A percentile compares a stretch with the other conserved stretches of the same genome.
These are phyloP conservation scores for Lactuca saligna DNA, from an alignment of 129 eudicot species.

Conservation along the genomic window DNA sequence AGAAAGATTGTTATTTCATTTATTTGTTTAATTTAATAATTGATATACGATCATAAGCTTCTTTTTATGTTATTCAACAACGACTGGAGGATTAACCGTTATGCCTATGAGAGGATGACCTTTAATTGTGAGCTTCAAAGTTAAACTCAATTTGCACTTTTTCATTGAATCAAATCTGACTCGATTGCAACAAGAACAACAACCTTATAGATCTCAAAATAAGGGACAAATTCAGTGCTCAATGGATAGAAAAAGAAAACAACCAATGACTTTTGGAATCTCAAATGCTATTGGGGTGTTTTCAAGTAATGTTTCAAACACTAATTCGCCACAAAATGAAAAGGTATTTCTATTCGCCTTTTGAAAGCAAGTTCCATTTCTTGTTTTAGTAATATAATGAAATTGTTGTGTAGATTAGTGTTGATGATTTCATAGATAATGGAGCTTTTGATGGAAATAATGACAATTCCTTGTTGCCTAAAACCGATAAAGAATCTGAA, in stretches of 20 bases:
- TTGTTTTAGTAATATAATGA: background rate
- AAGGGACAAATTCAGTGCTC: too few relatives aligned
- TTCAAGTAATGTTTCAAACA: constrained; percentile 51
- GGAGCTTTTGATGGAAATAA: constrained; percentile 51
- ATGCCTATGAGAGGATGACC: too few relatives aligned
- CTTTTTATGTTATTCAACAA: too few relatives aligned
- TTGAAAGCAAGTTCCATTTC: background rate
- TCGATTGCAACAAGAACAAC: too few relatives aligned
- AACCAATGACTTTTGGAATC: constrained; percentile 32
- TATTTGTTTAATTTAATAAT: too few relatives aligned
- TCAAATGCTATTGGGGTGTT: constrained; percentile 41
- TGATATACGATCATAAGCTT: too few relatives aligned
- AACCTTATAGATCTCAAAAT: too few relatives aligned
- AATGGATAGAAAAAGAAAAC: constrained; percentile 41
- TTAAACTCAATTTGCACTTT: too few relatives aligned
- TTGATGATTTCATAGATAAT: constrained; percentile 43
- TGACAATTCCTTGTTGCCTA: constrained; percentile 36
- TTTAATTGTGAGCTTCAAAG: too few relatives aligned
- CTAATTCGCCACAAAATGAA: constrained; percentile 58
- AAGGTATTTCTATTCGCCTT: constrained; percentile 23
- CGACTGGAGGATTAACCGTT: too few relatives aligned
- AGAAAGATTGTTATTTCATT: too few relatives aligned
- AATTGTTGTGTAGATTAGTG: constrained; percentile 47
- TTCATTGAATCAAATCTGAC: too few relatives aligned
- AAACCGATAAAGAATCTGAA: constrained; percentile 30